phyloP scores from a whole-genome alignment of 176 grass and related monocot species.

The Carex kokanica region DNA sequence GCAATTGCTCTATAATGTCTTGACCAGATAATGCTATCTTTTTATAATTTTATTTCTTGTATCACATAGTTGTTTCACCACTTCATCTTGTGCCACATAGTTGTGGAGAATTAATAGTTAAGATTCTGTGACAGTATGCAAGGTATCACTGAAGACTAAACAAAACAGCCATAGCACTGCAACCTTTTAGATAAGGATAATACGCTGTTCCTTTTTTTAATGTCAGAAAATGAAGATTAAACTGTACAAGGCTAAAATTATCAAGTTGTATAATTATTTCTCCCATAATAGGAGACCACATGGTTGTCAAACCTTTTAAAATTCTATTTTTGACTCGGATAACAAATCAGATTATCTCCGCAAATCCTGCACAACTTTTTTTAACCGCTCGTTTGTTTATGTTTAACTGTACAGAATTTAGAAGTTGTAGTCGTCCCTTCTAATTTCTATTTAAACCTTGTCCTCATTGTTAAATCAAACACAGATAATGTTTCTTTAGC shows the following conservation, averaged over 20 bases:
- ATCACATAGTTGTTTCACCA: too few species aligned
- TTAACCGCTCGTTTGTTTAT: conserved; percentile 1
- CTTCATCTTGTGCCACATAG: too few species aligned
- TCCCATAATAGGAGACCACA: neutral
- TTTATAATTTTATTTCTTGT: too few species aligned
- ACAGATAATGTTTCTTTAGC: neutral
- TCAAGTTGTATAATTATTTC: neutral
- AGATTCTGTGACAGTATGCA: neutral
- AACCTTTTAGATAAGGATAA: neutral
- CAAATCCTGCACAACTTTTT: neutral
- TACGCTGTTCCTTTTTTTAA: neutral
- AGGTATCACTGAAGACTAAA: neutral
- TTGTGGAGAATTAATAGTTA: neutral
- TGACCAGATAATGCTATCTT: too few species aligned
- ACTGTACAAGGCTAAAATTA: neutral
- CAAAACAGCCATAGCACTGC: neutral
- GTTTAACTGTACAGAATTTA: neutral
- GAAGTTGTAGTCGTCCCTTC: neutral
- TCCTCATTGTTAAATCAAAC: neutral
- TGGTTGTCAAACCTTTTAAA: neutral
- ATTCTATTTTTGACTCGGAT: conserved; percentile 10
- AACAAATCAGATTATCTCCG: conserved; percentile 20
- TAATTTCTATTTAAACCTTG: neutral
- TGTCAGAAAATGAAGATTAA: neutral
- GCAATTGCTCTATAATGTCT: too few species aligned